Conservation (phyloP, 2,329 filamentous ascomycete genomes). For the Nigrospora osmanthi region DNA sequence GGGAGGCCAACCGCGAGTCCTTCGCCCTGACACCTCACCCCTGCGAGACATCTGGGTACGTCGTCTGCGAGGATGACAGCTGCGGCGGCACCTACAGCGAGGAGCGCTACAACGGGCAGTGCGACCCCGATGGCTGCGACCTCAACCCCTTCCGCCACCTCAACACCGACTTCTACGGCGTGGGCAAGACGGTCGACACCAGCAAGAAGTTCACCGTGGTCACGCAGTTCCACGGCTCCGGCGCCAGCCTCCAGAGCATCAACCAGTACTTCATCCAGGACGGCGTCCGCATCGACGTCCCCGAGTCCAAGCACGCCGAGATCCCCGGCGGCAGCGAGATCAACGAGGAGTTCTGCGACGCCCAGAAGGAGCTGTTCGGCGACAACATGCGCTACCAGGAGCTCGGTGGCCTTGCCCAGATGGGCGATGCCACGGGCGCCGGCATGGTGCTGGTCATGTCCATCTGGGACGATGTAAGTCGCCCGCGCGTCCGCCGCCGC, state of each 20-base stretch:
- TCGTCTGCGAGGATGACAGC: constrained; percentile 32
- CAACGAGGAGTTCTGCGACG: constrained; percentile 44
- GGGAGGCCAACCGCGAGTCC: constrained; percentile 53
- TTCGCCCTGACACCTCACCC: constrained; percentile 52
- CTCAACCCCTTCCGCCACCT: constrained; percentile 57
- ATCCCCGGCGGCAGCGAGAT: constrained; percentile 25
- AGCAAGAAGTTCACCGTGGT: constrained; percentile 48
- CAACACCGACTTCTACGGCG: constrained; percentile 49
- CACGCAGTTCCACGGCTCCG: constrained; percentile 47
- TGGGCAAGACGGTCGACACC: constrained; percentile 45
- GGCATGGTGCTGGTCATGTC: constrained; percentile 55
- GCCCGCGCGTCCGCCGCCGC: background rate
- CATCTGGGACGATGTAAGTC: constrained; percentile 44
- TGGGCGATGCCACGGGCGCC: constrained; percentile 40
- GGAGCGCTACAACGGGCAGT: constrained; percentile 45
- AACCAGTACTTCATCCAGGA: constrained; percentile 50
- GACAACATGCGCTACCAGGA: constrained; percentile 39
- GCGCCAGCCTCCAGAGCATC: constrained; percentile 40
- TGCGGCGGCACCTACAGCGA: constrained; percentile 37
- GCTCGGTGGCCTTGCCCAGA: constrained; percentile 41
- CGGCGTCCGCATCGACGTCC: constrained; percentile 37
- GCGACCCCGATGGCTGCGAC: constrained; percentile 57
- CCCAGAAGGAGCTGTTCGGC: constrained; percentile 42
- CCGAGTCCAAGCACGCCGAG: constrained; percentile 23
- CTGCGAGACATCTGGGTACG: constrained; percentile 37